Conservation (phyloP, 1,139 yeast species). For the Hemisphaericaspora xylofermentans region DNA sequence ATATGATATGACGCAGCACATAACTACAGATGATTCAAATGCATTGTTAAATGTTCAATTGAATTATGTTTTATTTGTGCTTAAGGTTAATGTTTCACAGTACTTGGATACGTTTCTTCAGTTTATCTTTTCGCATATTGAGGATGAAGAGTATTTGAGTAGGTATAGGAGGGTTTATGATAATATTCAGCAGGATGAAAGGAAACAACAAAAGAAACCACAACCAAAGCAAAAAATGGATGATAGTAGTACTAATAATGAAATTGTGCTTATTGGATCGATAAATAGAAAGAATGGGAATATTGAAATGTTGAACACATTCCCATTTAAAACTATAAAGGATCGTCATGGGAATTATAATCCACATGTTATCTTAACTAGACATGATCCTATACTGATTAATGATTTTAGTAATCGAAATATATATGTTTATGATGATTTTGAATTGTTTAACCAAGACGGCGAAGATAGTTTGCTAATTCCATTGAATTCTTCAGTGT, state of each 20-base stretch:
- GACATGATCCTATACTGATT: constrained; percentile 2
- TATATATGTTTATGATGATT: constrained; percentile 15
- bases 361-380: constrained; percentile 9
- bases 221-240: background rate
- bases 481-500: constrained; percentile 12
- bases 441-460: constrained; percentile 11
- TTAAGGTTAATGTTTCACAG: constrained; percentile 28
- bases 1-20: constrained; percentile 22
- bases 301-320: constrained; percentile 23
- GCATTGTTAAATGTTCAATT: constrained; percentile 34
- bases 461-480: constrained; percentile 4
- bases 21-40: constrained; percentile 19
- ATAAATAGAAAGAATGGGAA: constrained; percentile 32
- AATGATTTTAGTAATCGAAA: constrained; percentile 7
- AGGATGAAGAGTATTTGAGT: constrained; percentile 9
- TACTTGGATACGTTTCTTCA: constrained; percentile 20
- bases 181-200: constrained; percentile 13
- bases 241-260: background rate
- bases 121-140: constrained; percentile 13
- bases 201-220: background rate
- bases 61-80: constrained; percentile 35
- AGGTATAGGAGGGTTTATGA: constrained; percentile 12
- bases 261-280: constrained; percentile 28
- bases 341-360: constrained; percentile 9
- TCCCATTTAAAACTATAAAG: constrained; percentile 11